Percentiles rank a stretch among this genome's conserved stretches.
Conservation (phyloP, 352 stramenopile genomes). For the Pythium aquatile region DNA sequence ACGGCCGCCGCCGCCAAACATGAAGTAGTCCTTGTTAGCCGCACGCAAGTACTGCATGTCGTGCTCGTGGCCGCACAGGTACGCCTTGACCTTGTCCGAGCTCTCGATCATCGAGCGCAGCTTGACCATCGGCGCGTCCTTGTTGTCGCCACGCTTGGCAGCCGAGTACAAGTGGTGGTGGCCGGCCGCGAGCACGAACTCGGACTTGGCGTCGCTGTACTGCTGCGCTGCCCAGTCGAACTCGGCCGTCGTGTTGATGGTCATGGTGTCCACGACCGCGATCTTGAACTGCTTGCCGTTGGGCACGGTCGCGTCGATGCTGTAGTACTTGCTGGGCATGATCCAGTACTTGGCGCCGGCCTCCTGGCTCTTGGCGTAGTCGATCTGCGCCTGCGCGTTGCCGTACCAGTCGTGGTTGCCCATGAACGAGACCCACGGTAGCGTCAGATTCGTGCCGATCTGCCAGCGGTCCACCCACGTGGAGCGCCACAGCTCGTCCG, state of each 20-base stretch:
- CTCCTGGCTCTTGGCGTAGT: constrained; percentile 22
- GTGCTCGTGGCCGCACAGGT: constrained; percentile 43
- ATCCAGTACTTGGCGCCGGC: constrained; percentile 37
- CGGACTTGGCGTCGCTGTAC: constrained; percentile 24
- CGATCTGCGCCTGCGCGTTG: constrained; percentile 36
- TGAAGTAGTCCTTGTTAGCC: constrained; percentile 35
- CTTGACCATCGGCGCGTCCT: constrained; percentile 27
- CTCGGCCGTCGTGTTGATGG: constrained; percentile 23
- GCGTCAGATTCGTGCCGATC: constrained; percentile 34
- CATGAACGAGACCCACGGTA: constrained; percentile 40
- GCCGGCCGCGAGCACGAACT: constrained; percentile 30
- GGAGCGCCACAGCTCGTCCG: constrained; percentile 29
- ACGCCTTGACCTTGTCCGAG: constrained; percentile 32
- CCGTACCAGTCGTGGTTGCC: constrained; percentile 46
- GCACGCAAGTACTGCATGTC: constrained; percentile 41
- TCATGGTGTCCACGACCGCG: constrained; percentile 35
- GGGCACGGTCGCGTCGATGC: constrained; percentile 27
- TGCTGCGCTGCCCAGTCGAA: constrained; percentile 31
- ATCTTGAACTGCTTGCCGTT: constrained; percentile 35
- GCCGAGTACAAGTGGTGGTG: constrained; percentile 40
- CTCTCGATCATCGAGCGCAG: constrained; percentile 27
- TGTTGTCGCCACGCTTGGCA: constrained; percentile 33
- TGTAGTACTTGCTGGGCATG: constrained; percentile 40
- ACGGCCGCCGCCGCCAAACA: constrained; percentile 37
- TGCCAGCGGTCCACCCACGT: constrained; percentile 37